Evolutionary conservation across 305 asterid genomes (phyloP), one percentile per base, ranked within the genome.

Genomic region (Fraxinus floribunda): DNA sequence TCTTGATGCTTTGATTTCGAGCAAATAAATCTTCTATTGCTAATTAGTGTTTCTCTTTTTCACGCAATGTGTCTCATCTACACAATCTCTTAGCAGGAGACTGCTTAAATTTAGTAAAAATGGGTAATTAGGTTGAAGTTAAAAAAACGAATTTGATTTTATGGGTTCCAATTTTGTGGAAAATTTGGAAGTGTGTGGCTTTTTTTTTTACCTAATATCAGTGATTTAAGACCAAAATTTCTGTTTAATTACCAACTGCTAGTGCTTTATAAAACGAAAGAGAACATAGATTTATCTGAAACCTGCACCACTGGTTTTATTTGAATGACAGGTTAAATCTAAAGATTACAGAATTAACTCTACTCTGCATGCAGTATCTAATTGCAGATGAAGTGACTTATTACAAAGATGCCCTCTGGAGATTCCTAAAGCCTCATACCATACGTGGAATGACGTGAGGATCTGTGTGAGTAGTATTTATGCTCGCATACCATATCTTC

Each of bases 391-490:
- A 26, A 29, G 38, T 80, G 68, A 26, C 60, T 18, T 16, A 9
- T 2, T 62, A 38, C 86, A 88, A 88, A 88, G 97, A 94, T 90
- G 94, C 99, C 82, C 91, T 96, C 83, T 96, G 98, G 99, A 90
- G 99, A 89, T 96, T 96, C 79, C 88, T 96, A 44, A 91, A 98
- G 90, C 99, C 98, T 24, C 99, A 93, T 87, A 96, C 99, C 71
- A 96, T 96, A 49, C 95, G 99, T 26, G 98, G 99, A 84, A 96
- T 98, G 2, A 87, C 98, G 24, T 83, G 94, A 85, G 99, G 99
- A 88, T 96, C 98, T 32, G 72, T 84, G 98, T 96, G 89, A 89
- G 98, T 84, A 44, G 26, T 81, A 79, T 57, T 73, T 38, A 75
- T 68, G 38, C 7, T 66, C 6, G 7, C 15, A 15, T 41, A 18